Percentiles rank a stretch among this genome's conserved stretches.
phyloP scores from a whole-genome alignment of 441 rosid species.

The Adansonia grandidieri region DNA sequence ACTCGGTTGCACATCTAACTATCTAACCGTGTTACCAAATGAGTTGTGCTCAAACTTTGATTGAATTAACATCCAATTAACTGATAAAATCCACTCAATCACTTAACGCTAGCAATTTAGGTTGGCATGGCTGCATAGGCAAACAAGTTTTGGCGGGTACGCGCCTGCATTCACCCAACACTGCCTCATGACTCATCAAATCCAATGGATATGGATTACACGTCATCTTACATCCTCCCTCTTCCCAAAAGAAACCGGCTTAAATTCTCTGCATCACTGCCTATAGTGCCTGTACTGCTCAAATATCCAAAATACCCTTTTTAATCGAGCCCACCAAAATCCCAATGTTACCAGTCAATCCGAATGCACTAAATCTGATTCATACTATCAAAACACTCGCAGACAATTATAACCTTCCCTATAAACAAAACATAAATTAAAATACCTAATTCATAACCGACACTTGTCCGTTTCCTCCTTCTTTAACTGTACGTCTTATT shows the following conservation, averaged over 20 bases:
- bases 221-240: neutral
- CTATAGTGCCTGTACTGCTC: neutral
- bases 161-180: neutral
- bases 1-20: too few relatives aligned
- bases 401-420: neutral
- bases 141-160: neutral
- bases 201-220: constrained; percentile 24
- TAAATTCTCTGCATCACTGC: neutral
- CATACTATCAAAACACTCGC: neutral
- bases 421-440: neutral
- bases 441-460: constrained; percentile 28
- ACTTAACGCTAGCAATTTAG: too few relatives aligned
- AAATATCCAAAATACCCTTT: neutral
- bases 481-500: neutral
- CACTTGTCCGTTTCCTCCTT: constrained; percentile 38
- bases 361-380: neutral
- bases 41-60: too few relatives aligned
- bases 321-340: neutral
- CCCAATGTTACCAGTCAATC: neutral
- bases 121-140: neutral
- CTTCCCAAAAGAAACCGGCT: neutral
- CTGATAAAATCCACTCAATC: too few relatives aligned
- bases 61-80: too few relatives aligned
- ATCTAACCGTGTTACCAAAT: too few relatives aligned
- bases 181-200: neutral